Evolutionary conservation across 2,329 filamentous ascomycete genomes (phyloP).

Genomic region (Cercospora sp.): DNA sequence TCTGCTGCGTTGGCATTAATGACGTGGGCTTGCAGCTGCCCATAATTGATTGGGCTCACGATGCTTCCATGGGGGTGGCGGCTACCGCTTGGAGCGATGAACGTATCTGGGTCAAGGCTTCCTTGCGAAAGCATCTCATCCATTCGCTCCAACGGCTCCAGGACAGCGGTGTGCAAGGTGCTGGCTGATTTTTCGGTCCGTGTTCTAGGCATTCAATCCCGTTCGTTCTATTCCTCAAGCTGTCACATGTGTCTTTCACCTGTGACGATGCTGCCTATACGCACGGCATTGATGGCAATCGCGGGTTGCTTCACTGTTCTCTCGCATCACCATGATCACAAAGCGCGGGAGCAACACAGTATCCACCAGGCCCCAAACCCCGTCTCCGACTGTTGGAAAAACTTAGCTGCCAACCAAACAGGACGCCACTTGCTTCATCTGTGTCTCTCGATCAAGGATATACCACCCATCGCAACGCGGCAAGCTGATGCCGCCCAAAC

Average conservation of each 20-base stretch:
- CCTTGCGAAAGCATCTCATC: not conserved
- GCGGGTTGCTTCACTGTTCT: not conserved
- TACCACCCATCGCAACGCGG: not conserved
- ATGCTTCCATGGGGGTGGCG: not conserved
- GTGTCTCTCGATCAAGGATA: not conserved
- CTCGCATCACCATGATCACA: not conserved
- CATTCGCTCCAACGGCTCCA: not conserved
- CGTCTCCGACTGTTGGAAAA: not conserved
- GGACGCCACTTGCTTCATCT: conserved; percentile 1
- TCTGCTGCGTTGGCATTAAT: not conserved
- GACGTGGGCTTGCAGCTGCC: not conserved
- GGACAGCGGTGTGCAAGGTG: not conserved
- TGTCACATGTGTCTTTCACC: not conserved
- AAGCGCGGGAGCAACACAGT: not conserved
- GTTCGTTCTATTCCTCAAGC: not conserved
- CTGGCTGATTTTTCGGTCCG: not conserved
- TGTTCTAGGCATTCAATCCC: not conserved
- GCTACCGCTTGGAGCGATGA: not conserved
- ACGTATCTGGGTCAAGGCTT: not conserved
- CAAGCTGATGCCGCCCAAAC: not conserved
- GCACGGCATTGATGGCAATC: not conserved
- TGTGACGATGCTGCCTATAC: not conserved
- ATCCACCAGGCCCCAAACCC: not conserved
- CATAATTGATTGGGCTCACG: not conserved
- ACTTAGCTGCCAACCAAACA: not conserved